Evolutionary conservation across 768 basidiomycete species (phyloP).

Genomic region (Trametes villosa): DNA sequence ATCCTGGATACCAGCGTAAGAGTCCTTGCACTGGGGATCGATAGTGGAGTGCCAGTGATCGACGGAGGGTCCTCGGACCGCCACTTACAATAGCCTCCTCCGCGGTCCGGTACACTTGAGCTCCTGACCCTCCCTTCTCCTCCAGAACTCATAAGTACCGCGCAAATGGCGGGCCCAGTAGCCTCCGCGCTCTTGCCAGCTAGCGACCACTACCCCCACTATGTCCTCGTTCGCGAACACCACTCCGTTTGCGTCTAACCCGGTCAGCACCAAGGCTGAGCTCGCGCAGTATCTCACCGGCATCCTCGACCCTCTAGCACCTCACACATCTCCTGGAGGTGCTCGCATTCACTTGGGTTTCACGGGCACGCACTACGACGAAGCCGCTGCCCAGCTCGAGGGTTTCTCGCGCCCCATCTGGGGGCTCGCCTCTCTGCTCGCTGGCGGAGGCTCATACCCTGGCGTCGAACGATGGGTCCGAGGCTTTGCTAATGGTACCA

Average conservation of each 20-base stretch:
- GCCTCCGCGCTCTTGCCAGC: not conserved
- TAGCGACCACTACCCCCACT: not conserved
- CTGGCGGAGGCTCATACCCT: slow-evolving; percentile 63
- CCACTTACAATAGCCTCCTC: slow-evolving; percentile 4
- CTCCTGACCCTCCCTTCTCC: slow-evolving; percentile 23
- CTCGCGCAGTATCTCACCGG: slow-evolving; percentile 56
- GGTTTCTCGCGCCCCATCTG: slow-evolving; percentile 79
- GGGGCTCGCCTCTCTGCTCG: slow-evolving; percentile 69
- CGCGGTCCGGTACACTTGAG: slow-evolving; percentile 21
- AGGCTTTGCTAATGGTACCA: slow-evolving; percentile 70
- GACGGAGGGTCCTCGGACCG: slow-evolving; percentile 21
- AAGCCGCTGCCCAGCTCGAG: slow-evolving; percentile 72
- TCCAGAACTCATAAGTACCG: slow-evolving; percentile 8
- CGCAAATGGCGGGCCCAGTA: not conserved
- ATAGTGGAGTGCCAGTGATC: not conserved
- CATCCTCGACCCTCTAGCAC: slow-evolving; percentile 67
- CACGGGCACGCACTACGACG: slow-evolving; percentile 75
- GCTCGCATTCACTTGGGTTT: slow-evolving; percentile 71
- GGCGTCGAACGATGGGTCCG: slow-evolving; percentile 65
- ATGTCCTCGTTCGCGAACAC: slow-evolving; percentile 31
- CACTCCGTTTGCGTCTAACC: slow-evolving; percentile 59
- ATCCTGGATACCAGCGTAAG: not conserved
- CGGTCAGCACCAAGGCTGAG: slow-evolving; percentile 62
- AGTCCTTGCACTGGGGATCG: not conserved
- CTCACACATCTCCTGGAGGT: slow-evolving; percentile 75